Evolutionary conservation across 768 basidiomycete genomes (phyloP).

Genomic region (Dendrothele bispora): DNA sequence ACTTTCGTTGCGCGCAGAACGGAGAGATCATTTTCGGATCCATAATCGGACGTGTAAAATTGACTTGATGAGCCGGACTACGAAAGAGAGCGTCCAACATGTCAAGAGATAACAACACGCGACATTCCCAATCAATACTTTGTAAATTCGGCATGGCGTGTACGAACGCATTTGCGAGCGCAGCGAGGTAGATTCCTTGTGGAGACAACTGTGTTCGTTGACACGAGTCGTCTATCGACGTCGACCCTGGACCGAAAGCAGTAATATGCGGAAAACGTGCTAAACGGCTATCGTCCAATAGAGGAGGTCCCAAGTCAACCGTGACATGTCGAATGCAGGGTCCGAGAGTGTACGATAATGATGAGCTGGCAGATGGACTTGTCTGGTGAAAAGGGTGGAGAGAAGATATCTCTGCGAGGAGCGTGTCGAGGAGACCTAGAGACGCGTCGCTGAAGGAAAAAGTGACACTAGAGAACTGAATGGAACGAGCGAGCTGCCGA

Average conservation of each 20-base stretch:
- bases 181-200: conserved; percentile 5
- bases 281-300: conserved; percentile 2
- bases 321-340: conserved; percentile 22
- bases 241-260: neutral
- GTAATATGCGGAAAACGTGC: neutral
- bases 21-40: conserved; percentile 1
- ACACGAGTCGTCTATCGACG: neutral
- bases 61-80: conserved; percentile 21
- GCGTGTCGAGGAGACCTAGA: conserved; percentile 10
- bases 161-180: conserved; percentile 13
- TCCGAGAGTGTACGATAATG: conserved; percentile 8
- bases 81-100: conserved; percentile 16
- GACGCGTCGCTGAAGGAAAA: conserved; percentile 15
- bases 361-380: neutral
- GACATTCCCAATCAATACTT: conserved; percentile 24
- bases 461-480: conserved; percentile 20
- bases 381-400: neutral
- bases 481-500: conserved; percentile 21
- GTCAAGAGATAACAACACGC: conserved; percentile 7
- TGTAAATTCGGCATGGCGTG: conserved; percentile 23
- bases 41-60: conserved; percentile 11
- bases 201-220: too few species aligned
- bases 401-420: conserved; percentile 3
- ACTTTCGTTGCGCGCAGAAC: neutral
- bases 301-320: conserved; percentile 7